Percentiles rank a stretch among this genome's conserved stretches.
Evolutionary conservation across 2,329 filamentous ascomycete genomes (phyloP).

Genomic region (Diaporthe sp.): DNA sequence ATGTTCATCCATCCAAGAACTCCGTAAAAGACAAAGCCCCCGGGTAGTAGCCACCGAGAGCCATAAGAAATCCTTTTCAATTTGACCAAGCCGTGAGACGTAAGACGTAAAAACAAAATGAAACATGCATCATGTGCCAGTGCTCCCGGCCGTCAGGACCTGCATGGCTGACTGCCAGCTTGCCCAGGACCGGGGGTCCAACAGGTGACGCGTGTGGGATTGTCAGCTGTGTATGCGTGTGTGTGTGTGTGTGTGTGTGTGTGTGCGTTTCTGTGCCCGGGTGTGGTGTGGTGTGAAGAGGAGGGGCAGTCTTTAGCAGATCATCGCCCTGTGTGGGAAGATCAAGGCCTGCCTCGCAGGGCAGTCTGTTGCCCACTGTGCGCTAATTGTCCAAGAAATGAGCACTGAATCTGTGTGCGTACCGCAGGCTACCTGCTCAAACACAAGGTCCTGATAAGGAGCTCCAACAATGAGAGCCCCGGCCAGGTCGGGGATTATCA

Average conservation of each 20-base stretch:
- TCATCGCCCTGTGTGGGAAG: neutral
- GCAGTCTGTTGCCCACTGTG: neutral
- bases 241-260: neutral
- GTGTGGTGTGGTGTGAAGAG: slow-evolving; percentile 18
- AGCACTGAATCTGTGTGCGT: neutral
- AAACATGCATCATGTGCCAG: neutral
- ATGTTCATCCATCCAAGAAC: neutral
- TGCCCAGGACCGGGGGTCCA: neutral
- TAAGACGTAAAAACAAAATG: neutral
- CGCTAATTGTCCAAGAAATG: neutral
- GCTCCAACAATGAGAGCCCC: neutral
- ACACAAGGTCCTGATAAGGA: neutral
- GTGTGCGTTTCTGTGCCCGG: neutral
- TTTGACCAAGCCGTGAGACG: neutral
- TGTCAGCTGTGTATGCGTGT: neutral
- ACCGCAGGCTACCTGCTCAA: too few relatives aligned
- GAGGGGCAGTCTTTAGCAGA: slow-evolving; percentile 11
- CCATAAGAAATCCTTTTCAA: neutral
- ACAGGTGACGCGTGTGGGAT: slow-evolving; percentile 3
- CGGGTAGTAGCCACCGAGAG: neutral
- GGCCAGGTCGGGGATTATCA: neutral
- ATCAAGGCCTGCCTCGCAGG: neutral
- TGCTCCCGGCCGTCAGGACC: slow-evolving; percentile 11
- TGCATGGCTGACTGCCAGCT: slow-evolving; percentile 24
- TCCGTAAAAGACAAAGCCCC: neutral